Evolutionary conservation across 371 early-diverging fungal genomes (phyloP).

Genomic region (Mucor irregularis): DNA sequence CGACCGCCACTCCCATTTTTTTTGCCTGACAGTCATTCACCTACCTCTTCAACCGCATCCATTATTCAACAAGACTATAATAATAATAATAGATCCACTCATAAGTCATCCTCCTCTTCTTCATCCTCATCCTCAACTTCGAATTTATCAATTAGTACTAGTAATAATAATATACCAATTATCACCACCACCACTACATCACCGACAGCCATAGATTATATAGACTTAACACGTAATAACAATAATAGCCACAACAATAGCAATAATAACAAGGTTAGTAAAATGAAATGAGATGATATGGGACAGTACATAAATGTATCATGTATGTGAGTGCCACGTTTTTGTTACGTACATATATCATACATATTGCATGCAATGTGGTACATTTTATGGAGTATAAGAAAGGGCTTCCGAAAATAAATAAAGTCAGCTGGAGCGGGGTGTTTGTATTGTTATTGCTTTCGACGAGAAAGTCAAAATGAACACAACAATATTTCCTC

Average conservation of each 20-base stretch:
- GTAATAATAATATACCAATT: not conserved
- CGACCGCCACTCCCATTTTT: constrained; percentile 25
- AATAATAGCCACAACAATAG: not conserved
- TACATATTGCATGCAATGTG: constrained; percentile 4
- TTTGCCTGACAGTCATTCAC: constrained; percentile 8
- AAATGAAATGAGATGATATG: no score
- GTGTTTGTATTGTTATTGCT: constrained; percentile 1
- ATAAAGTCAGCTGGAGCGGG: not conserved
- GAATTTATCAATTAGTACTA: not conserved
- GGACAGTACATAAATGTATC: constrained; percentile 1
- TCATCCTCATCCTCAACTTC: not conserved
- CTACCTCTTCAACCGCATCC: constrained; percentile 3
- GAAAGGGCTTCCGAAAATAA: not conserved
- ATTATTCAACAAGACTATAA: no score
- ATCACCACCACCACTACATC: not conserved
- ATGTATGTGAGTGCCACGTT: constrained; percentile 8
- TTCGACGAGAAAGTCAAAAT: not conserved
- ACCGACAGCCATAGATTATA: not conserved
- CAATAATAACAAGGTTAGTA: constrained; percentile 5
- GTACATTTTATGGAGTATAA: constrained; percentile 1
- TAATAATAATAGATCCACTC: not conserved
- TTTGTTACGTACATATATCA: constrained; percentile 4
- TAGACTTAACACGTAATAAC: not conserved
- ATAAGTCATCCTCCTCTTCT: not conserved
- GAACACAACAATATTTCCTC: not conserved